phyloP scores from a whole-genome alignment of 176 grass and related monocot species.

The Musa schizocarpa region DNA sequence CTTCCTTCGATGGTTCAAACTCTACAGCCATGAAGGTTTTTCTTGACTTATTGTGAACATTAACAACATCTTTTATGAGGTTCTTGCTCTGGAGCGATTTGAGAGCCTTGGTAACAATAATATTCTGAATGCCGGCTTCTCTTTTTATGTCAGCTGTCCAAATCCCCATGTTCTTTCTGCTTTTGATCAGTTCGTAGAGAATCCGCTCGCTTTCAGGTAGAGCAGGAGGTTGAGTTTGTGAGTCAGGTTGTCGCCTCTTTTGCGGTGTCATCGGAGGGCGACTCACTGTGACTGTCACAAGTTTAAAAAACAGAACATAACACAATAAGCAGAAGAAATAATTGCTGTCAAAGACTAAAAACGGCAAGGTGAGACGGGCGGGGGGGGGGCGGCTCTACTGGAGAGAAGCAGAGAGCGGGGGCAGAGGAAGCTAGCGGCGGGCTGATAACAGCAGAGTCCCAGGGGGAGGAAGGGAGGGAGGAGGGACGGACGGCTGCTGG shows the following conservation, averaged over 20 bases:
- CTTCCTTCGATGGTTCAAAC: slow-evolving; percentile 42
- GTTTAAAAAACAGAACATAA: neutral
- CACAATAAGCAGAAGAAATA: neutral
- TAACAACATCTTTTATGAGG: slow-evolving; percentile 40
- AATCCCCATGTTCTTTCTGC: slow-evolving; percentile 42
- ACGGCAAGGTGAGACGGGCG: too few relatives aligned
- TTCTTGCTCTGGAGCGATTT: slow-evolving; percentile 6
- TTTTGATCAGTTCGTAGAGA: slow-evolving; percentile 29
- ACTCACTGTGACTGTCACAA: neutral
- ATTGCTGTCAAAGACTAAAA: too few relatives aligned
- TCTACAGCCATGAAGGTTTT: slow-evolving; percentile 57
- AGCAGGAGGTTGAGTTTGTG: neutral
- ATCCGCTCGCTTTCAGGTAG: slow-evolving; percentile 23
- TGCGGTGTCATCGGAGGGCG: neutral
- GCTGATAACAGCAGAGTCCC: too few relatives aligned
- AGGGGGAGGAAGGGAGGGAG: too few relatives aligned
- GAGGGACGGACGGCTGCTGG: too few relatives aligned
- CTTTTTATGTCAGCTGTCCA: slow-evolving; percentile 16
- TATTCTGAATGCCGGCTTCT: slow-evolving; percentile 11
- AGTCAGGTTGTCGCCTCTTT: slow-evolving; percentile 12
- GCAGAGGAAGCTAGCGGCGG: too few relatives aligned
- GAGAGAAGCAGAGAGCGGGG: too few relatives aligned
- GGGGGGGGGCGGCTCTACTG: too few relatives aligned
- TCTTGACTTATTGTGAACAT: slow-evolving; percentile 33
- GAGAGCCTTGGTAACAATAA: slow-evolving; percentile 16